Conservation (phyloP, 768 basidiomycete species). For the Suillus spraguei region DNA sequence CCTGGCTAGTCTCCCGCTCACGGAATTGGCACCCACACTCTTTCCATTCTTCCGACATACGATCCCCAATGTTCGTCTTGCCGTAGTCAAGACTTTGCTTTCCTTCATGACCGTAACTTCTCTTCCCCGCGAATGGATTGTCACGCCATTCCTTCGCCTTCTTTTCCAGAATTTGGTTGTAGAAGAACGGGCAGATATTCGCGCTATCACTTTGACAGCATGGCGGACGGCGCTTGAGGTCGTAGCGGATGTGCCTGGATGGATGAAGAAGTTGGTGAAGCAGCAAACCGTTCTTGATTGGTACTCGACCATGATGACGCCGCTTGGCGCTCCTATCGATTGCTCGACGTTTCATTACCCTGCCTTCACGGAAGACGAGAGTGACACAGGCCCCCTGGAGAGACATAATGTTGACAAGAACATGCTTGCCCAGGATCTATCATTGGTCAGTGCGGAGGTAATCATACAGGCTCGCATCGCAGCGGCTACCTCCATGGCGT, state of each 20-base stretch:
- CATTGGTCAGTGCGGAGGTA: conserved; percentile 74
- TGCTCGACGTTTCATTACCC: conserved; percentile 68
- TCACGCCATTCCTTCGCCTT: conserved; percentile 73
- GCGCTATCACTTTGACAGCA: conserved; percentile 66
- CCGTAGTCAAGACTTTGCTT: conserved; percentile 87
- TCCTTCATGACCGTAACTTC: conserved; percentile 82
- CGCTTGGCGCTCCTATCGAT: conserved; percentile 81
- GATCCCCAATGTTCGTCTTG: conserved; percentile 88
- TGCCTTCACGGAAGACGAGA: conserved; percentile 48
- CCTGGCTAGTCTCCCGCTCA: conserved; percentile 65
- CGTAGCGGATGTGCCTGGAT: conserved; percentile 45
- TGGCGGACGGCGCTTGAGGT: conserved; percentile 75
- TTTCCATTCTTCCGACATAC: conserved; percentile 99
- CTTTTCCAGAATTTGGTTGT: conserved; percentile 93
- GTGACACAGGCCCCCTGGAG: conserved; percentile 47
- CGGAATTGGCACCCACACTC: conserved; percentile 81
- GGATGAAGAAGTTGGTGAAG: conserved; percentile 54
- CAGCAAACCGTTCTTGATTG: conserved; percentile 74
- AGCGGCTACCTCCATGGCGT: conserved; percentile 75
- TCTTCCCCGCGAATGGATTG: conserved; percentile 81
- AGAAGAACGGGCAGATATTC: conserved; percentile 87
- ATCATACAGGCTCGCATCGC: conserved; percentile 81
- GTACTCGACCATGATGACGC: conserved; percentile 89
- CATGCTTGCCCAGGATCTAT: conserved; percentile 89
- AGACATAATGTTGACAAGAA: conserved; percentile 96